Base-by-base conservation (phyloP, 305 asterid species). In the Coffea humblotiana region DNA sequence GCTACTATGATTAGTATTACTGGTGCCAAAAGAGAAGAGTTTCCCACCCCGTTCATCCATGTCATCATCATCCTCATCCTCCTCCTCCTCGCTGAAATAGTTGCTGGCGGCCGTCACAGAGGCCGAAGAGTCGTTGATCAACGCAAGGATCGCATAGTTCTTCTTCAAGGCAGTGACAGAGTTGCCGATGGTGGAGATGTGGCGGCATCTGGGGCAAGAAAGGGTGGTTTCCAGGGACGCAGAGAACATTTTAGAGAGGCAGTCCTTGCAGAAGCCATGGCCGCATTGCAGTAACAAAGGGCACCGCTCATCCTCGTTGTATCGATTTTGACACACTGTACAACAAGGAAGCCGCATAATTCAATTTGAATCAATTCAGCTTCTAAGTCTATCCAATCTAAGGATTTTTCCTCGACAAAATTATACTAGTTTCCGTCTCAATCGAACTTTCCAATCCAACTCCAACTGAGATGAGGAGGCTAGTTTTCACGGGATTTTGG, bases 241-340 rank as follows among this genome's bases (percentile, higher is more conserved):
- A 27, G 97, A 75, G 90, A 91, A 91, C 96, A 96, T 87, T 87
- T 86, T 90, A 68, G 94, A 91, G 65, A 96, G 94, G 83, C 99
- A 96, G 81, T 91, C 96, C 72, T 92, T 92, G 89, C 99, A 96
- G 89, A 92, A 96, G 70, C 97, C 93, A 79, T 96, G 99, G 85
- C 99, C 99, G 90, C 99, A 96, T 90, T 94, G 99, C 87, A 96
- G 98, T 77, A 92, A 86, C 52, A 96, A 89, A 69, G 99, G 99
- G 84, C 98, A 96, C 81, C 98, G 86, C 82, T 91, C 98, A 68
- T 89, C 99, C 83, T 96, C 99, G 90, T 89, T 88, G 90, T 90
- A 96, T 90, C 90, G 91, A 89, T 87, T 92, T 85, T 96, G 91
- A 85, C 99, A 96, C 75, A 96, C 97, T 75, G 97, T 90, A 82